phyloP scores from a whole-genome alignment of 1,284 basidiomycete species.

The Ustilago esculenta region DNA sequence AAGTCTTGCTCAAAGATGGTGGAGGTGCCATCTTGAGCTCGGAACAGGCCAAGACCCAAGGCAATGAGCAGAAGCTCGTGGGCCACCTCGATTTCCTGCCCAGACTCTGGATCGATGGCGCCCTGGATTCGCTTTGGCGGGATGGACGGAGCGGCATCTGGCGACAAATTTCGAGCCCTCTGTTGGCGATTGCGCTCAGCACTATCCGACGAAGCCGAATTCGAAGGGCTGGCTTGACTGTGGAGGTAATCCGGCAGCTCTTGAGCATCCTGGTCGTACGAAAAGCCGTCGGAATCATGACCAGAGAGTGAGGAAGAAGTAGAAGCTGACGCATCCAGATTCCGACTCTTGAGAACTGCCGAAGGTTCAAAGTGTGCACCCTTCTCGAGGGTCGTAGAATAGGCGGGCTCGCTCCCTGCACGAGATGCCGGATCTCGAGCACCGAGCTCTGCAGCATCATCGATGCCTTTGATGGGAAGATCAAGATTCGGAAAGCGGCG shows the following conservation, averaged over 20 bases:
- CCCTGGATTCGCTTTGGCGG: constrained; percentile 35
- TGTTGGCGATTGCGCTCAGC: constrained; percentile 15
- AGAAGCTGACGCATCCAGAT: constrained; percentile 11
- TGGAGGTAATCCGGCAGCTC: constrained; percentile 40
- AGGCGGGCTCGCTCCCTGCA: background rate
- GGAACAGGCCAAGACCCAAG: constrained; percentile 56
- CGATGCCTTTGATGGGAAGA: constrained; percentile 44
- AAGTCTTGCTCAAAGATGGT: constrained; percentile 59
- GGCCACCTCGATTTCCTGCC: constrained; percentile 48
- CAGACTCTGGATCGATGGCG: constrained; percentile 29
- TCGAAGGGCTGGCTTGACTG: constrained; percentile 1
- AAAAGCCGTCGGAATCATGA: constrained; percentile 28
- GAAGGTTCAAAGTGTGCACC: background rate
- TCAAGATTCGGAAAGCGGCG: constrained; percentile 40
- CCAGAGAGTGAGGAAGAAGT: constrained; percentile 11
- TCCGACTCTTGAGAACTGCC: constrained; percentile 11
- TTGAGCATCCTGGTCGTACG: constrained; percentile 51
- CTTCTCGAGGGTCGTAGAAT: background rate
- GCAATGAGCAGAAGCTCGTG: constrained; percentile 59
- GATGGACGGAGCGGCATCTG: background rate
- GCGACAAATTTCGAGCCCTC: constrained; percentile 20
- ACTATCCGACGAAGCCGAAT: background rate
- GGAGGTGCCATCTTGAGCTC: constrained; percentile 53
- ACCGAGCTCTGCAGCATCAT: constrained; percentile 9
- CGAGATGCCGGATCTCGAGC: background rate